These are phyloP conservation scores for Scedosporium minutisporum DNA, from an alignment of 2,329 filamentous ascomycete species.

Conservation along the genomic window DNA sequence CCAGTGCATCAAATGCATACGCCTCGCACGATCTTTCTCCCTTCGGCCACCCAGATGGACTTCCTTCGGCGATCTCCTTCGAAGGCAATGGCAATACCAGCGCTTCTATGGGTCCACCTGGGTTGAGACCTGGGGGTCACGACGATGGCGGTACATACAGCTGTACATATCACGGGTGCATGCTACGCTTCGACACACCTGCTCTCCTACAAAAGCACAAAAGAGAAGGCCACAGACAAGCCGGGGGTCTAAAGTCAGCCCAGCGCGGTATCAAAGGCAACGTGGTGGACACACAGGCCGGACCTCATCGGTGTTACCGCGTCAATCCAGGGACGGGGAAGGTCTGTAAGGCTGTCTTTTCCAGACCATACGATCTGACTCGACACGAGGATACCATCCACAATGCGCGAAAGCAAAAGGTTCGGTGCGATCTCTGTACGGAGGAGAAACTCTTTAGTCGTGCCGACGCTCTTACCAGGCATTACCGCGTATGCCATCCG, in stretches of 20 bases:
- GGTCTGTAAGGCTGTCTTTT: constrained; percentile 89
- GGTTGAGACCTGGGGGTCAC: neutral
- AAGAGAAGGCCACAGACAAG: constrained; percentile 79
- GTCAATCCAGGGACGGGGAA: constrained; percentile 94
- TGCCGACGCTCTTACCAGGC: constrained; percentile 85
- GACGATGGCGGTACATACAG: constrained; percentile 79
- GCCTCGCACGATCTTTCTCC: neutral
- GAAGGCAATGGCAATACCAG: neutral
- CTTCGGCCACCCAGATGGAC: neutral
- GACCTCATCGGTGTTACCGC: constrained; percentile 84
- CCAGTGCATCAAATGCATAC: neutral
- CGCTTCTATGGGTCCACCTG: neutral
- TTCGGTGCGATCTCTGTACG: constrained; percentile 82
- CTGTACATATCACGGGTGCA: constrained; percentile 90
- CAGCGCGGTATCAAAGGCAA: constrained; percentile 13
- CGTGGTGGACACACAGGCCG: constrained; percentile 57
- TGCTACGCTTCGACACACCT: constrained; percentile 78
- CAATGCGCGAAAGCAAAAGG: constrained; percentile 88
- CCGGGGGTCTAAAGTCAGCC: constrained; percentile 39
- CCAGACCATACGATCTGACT: constrained; percentile 90
- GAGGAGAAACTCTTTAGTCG: constrained; percentile 97
- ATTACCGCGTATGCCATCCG: constrained; percentile 90
- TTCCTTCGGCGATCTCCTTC: neutral
- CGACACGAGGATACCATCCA: constrained; percentile 97
- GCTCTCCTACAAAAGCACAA: constrained; percentile 89